These are phyloP conservation scores for Themeda triandra DNA, from an alignment of 176 grass and related monocot species.

Conservation along the genomic window DNA sequence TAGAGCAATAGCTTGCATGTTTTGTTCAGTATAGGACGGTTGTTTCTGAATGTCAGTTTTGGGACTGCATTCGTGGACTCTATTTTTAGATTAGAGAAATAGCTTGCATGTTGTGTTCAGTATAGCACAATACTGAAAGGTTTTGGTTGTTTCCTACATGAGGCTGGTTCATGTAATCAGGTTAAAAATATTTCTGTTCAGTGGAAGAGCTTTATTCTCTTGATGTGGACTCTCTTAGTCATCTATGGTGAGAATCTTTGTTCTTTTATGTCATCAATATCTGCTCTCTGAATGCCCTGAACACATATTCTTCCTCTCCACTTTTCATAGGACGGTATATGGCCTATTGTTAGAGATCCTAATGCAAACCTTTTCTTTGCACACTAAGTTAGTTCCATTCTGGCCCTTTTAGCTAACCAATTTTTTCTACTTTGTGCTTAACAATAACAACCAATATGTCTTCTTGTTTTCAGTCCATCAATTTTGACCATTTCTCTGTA, in stretches of 20 bases:
- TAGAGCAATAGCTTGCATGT: too few species aligned
- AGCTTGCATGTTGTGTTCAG: too few species aligned
- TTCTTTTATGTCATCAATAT: background rate
- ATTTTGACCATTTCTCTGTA: too few species aligned
- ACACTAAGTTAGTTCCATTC: conserved; percentile 44
- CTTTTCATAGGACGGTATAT: conserved; percentile 75
- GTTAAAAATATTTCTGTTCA: too few species aligned
- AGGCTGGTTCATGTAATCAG: too few species aligned
- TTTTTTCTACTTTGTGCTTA: background rate
- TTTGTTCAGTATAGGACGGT: too few species aligned
- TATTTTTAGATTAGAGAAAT: too few species aligned
- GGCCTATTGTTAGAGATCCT: conserved; percentile 50
- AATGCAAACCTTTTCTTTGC: conserved; percentile 81
- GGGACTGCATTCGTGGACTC: too few species aligned
- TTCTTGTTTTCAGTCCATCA: conserved; percentile 66
- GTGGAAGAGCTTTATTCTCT: conserved; percentile 97
- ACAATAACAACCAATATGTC: conserved; percentile 4
- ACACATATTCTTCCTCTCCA: background rate
- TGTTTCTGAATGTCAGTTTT: too few species aligned
- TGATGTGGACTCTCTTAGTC: conserved; percentile 73
- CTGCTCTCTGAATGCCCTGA: background rate
- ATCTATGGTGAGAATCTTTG: conserved; percentile 50
- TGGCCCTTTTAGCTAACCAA: background rate
- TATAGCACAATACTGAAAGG: too few species aligned
- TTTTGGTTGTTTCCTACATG: too few species aligned